Evolutionary conservation across 495 filamentous ascomycete species (phyloP), one percentile per base, ranked within the genome.

Genomic region (Penicillium pulvis): DNA sequence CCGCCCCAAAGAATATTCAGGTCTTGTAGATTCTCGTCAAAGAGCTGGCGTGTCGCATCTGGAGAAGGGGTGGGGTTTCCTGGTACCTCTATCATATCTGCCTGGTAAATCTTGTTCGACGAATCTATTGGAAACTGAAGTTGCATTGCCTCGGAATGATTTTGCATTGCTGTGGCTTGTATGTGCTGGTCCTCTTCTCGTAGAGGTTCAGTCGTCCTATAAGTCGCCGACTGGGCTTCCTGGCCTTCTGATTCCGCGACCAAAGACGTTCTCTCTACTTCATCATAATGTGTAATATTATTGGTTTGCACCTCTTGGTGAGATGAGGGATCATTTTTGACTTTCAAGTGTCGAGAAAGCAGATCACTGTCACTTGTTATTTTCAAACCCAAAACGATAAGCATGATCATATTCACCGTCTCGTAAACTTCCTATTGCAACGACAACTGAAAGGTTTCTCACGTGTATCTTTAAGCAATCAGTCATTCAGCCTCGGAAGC

Each of bases 401-500:
- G 11, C 23, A 20, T 41, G 33, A 12, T 11, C 12, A 12, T 20
- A n/a, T 9, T 23, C 24, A 55, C 52, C 52, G 36, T 55, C 52
- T 45, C 16, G 41, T 46, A 46, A 55, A 55, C 6, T 36, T 55
- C 26, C 30, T 55, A 12, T 23, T 36, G 44, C 52, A 55, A 6
- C 26, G 41, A 33, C 52, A 55, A n/a, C 52, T 17, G 12, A 55
- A 55, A 14, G 52, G 52, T n/a, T 55, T 55, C 26, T 55, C 52
- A 17, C 41, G 39, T 16, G 52, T 55, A 46, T 55, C 52, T 55
- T 23, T 46, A 8, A 36, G 14, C 14, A 5, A 10, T 43, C 17
- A 42, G 24, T 44, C 4, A 42, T 16, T 26, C 8, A 42, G 10
- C 14, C 17, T 16, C 5, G 20, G 1, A 26, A 35, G 36, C 31